A percentile compares a stretch with the other conserved stretches of the same genome.
phyloP scores from a whole-genome alignment of 768 basidiomycete species.

The Kwoniella heveanensis region DNA sequence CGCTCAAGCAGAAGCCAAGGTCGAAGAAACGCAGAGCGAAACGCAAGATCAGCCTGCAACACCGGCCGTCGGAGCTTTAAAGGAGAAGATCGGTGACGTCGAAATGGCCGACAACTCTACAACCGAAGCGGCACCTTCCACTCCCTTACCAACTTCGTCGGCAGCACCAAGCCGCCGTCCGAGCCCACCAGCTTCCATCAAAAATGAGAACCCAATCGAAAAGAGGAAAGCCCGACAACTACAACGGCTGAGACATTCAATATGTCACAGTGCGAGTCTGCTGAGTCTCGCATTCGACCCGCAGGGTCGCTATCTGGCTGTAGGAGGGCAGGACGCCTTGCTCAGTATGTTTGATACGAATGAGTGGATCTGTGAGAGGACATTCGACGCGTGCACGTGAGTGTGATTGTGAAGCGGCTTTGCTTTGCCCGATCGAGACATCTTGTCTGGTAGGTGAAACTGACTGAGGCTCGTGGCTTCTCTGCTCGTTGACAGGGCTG shows the following conservation, averaged over 20 bases:
- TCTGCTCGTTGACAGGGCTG: conserved; percentile 21
- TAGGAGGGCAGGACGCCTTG: conserved; percentile 51
- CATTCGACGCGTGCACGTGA: conserved; percentile 47
- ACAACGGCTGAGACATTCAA: conserved; percentile 34
- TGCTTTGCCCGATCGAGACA: not conserved
- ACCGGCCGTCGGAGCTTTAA: not conserved
- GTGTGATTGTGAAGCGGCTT: conserved; percentile 10
- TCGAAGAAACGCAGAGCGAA: not conserved
- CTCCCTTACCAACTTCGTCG: conserved; percentile 16
- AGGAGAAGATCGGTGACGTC: conserved; percentile 15
- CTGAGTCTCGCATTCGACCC: conserved; percentile 41
- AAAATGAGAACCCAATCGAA: not conserved
- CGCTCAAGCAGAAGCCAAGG: conserved; percentile 3
- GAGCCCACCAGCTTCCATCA: conserved; percentile 20
- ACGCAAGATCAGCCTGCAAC: not conserved
- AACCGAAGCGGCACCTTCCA: conserved; percentile 1
- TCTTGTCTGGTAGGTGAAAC: not conserved
- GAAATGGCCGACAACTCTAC: conserved; percentile 17
- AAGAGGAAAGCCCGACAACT: conserved; percentile 28
- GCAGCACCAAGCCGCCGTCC: conserved; percentile 18
- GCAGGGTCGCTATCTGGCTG: conserved; percentile 39
- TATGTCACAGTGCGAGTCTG: conserved; percentile 38
- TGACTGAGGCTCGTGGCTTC: too few species aligned
- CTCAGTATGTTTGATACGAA: conserved; percentile 42
- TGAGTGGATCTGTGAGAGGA: conserved; percentile 47